phyloP scores from a whole-genome alignment of 805 yeast genomes.

The Sugiyamaella marilandica region DNA sequence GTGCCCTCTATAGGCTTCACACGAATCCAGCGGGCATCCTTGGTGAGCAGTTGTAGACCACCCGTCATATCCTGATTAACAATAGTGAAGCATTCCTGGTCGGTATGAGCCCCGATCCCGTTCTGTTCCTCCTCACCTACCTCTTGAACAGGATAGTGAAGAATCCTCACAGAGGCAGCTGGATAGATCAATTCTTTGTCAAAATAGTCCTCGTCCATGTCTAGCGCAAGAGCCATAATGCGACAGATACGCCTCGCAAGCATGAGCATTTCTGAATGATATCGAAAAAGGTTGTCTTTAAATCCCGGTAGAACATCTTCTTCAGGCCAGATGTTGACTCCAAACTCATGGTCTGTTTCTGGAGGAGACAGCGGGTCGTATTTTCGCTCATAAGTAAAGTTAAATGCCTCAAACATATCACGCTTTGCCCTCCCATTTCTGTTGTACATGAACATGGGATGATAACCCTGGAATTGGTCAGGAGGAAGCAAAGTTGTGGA shows the following conservation, averaged over 20 bases:
- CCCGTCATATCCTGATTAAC: slow-evolving; percentile 52
- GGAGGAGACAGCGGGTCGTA: slow-evolving; percentile 38
- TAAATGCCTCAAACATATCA: slow-evolving; percentile 61
- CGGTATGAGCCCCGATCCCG: slow-evolving; percentile 68
- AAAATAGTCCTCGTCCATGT: slow-evolving; percentile 42
- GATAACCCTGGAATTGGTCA: slow-evolving; percentile 52
- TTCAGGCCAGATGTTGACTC: slow-evolving; percentile 55
- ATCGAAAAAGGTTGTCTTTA: slow-evolving; percentile 38
- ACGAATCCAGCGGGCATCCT: slow-evolving; percentile 52
- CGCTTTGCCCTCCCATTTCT: slow-evolving; percentile 41
- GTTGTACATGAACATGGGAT: slow-evolving; percentile 52
- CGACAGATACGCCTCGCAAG: slow-evolving; percentile 41
- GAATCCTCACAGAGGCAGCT: slow-evolving; percentile 49
- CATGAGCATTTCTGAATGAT: slow-evolving; percentile 43
- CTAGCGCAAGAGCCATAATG: slow-evolving; percentile 54
- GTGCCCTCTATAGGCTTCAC: slow-evolving; percentile 47
- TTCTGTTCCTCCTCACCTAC: slow-evolving; percentile 31
- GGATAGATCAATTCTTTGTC: slow-evolving; percentile 40
- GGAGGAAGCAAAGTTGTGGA: slow-evolving; percentile 51
- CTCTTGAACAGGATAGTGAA: slow-evolving; percentile 48
- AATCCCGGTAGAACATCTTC: slow-evolving; percentile 40
- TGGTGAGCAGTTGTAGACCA: slow-evolving; percentile 52
- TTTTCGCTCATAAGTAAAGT: slow-evolving; percentile 46
- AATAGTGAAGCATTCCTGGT: slow-evolving; percentile 51
- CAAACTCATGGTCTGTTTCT: slow-evolving; percentile 45